Conservation (phyloP, 345 rosid genomes). For the Hibiscus tridactylites region DNA sequence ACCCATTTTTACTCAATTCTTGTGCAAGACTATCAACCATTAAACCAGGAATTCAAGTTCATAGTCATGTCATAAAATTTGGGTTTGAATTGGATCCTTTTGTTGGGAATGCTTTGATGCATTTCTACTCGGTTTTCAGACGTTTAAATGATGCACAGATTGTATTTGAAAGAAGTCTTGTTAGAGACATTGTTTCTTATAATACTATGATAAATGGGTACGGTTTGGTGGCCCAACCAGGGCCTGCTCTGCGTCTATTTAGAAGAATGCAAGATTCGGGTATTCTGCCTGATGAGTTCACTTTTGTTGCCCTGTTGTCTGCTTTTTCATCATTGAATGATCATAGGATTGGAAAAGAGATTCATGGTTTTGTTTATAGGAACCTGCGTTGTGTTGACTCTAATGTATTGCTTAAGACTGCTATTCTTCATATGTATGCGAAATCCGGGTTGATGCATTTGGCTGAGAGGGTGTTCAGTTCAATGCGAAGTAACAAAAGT, state of each 20-base stretch:
- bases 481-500: slow-evolving; percentile 6
- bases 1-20: slow-evolving; percentile 34
- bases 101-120: slow-evolving; percentile 31
- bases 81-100: slow-evolving; percentile 30
- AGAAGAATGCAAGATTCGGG: slow-evolving; percentile 20
- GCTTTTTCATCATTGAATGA: slow-evolving; percentile 20
- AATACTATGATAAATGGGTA: slow-evolving; percentile 31
- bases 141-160: slow-evolving; percentile 19
- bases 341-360: slow-evolving; percentile 22
- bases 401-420: slow-evolving; percentile 19
- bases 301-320: slow-evolving; percentile 32
- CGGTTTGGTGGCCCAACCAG: slow-evolving; percentile 11
- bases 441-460: slow-evolving; percentile 30
- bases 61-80: slow-evolving; percentile 20
- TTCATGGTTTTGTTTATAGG: slow-evolving; percentile 27
- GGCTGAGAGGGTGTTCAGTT: slow-evolving; percentile 22
- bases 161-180: slow-evolving; percentile 26
- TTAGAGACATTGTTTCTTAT: slow-evolving; percentile 34
- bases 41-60: slow-evolving; percentile 26
- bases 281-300: slow-evolving; percentile 29
- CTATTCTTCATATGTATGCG: slow-evolving; percentile 28
- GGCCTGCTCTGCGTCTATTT: slow-evolving; percentile 10
- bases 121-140: slow-evolving; percentile 18
- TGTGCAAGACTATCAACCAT: slow-evolving; percentile 21
- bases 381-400: slow-evolving; percentile 16